Percentiles rank a stretch among this genome's conserved stretches.
Conservation (phyloP, 176 grass and related monocot genomes). For the Pontederia crassipes region DNA sequence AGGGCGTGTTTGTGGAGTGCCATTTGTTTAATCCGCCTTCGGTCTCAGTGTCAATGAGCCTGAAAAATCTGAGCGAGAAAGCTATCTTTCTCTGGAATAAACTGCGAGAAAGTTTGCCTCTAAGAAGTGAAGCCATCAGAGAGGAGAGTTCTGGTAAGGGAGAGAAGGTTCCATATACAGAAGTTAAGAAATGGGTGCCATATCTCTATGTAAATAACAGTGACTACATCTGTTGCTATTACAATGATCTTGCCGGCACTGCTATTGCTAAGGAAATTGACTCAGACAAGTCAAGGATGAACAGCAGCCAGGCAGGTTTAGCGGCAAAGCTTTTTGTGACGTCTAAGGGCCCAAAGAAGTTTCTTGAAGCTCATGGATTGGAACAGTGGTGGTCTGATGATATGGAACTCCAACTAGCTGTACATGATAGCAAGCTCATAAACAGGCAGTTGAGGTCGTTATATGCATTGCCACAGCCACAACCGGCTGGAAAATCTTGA, state of each 20-base stretch:
- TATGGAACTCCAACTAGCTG: constrained; percentile 51
- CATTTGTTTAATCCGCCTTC: constrained; percentile 84
- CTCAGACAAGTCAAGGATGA: constrained; percentile 27
- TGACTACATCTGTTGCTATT: constrained; percentile 81
- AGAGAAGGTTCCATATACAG: constrained; percentile 36
- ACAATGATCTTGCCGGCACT: constrained; percentile 24
- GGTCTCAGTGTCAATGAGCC: constrained; percentile 47
- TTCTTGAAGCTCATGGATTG: constrained; percentile 83
- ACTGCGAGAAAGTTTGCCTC: constrained; percentile 25
- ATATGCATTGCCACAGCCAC: constrained; percentile 22
- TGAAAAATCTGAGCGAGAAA: constrained; percentile 49
- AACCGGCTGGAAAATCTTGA: not conserved
- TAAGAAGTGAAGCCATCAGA: not conserved
- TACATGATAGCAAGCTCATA: constrained; percentile 64
- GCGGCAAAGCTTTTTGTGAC: constrained; percentile 47
- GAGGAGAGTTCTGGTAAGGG: constrained; percentile 2
- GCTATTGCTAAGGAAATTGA: constrained; percentile 7
- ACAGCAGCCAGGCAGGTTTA: not conserved
- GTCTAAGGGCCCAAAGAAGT: constrained; percentile 46
- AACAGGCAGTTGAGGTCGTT: constrained; percentile 64
- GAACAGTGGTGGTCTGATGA: constrained; percentile 83
- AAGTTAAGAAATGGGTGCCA: constrained; percentile 76
- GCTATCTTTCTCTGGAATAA: constrained; percentile 25
- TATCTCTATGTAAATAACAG: constrained; percentile 62
- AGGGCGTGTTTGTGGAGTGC: constrained; percentile 54